Base-by-base conservation (phyloP, 73 alveolate genomes). In the Paramecium caudatum region DNA sequence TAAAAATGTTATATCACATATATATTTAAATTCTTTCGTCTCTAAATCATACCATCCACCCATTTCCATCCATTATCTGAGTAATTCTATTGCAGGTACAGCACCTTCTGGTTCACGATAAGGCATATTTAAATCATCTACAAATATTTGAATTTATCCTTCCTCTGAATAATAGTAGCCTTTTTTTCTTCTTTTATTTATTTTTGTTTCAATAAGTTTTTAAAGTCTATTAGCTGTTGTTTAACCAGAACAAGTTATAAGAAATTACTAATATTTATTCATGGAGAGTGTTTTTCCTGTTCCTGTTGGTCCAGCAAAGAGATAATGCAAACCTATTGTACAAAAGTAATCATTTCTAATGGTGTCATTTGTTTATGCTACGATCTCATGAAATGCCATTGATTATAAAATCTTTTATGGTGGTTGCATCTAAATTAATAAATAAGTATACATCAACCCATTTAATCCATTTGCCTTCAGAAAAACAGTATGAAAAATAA, bases 261-360 rank as follows among this genome's bases (percentile, higher is more conserved):
- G 43, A 36, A 41, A 70, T 15, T 70, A 37, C 8, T 19, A 94
- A 78, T 94, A 98, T 91, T 98, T 97, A 94, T 96, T 93, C 81
- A 98, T 94, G 91, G 98, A 97, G 46, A 94, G 97, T 15, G 99
- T 91, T 92, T 99, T 99, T 45, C 99, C 99, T 10, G 99, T 99
- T 45, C 99, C 99, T 0, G 99, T 99, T 19, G 99, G 99, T 1
- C 99, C 99, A 61, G 99, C 98, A 83, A 98, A 98, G 61, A 99
- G 95, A 82, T 95, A 91, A 70, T 97, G 97, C 50, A 99, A 92
- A 19, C 97, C 98, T 74, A 96, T 95, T 78, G 94, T 94, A 87
- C 98, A 91, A 93, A 97, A 95, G n/a, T 86, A 78, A 41, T 61
- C 90, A 33, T 62, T 62, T 41, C 82, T 62, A 8, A 86, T 33